phyloP scores from a whole-genome alignment of 495 filamentous ascomycete species.

The Aspergillus ostianus region DNA sequence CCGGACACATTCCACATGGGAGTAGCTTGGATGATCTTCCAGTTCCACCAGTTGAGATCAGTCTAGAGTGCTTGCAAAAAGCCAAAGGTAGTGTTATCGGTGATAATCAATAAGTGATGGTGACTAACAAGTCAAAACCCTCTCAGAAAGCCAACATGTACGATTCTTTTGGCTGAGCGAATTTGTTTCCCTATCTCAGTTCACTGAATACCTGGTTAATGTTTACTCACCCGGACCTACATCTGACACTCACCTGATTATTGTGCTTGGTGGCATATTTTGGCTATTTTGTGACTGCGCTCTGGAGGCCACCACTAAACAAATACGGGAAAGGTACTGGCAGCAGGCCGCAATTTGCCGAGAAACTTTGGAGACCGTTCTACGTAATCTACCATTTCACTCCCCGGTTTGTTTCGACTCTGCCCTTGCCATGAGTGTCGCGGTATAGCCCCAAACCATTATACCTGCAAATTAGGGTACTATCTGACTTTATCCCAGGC shows the following conservation, averaged over 20 bases:
- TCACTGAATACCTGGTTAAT: not conserved
- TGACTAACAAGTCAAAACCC: too few relatives aligned
- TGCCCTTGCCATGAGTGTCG: not conserved
- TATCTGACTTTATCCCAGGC: not conserved
- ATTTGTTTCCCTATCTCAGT: not conserved
- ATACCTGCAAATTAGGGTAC: too few relatives aligned
- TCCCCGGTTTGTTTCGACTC: not conserved
- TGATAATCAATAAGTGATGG: too few relatives aligned
- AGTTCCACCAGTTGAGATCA: too few relatives aligned
- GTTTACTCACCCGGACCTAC: not conserved
- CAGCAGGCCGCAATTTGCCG: not conserved
- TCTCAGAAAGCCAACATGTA: too few relatives aligned
- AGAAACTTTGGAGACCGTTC: not conserved
- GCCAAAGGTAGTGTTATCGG: too few relatives aligned
- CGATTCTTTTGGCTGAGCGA: not conserved
- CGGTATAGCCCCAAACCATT: not conserved
- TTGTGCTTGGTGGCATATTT: not conserved
- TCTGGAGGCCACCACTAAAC: not conserved
- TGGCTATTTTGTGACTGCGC: not conserved
- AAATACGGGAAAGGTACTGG: not conserved
- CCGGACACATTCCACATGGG: too few relatives aligned
- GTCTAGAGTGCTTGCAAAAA: too few relatives aligned
- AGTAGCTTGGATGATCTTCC: too few relatives aligned
- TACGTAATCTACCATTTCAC: not conserved
- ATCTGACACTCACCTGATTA: not conserved